Evolutionary conservation across 495 filamentous ascomycete species (phyloP).

Genomic region (Lepidopterella palustris): DNA sequence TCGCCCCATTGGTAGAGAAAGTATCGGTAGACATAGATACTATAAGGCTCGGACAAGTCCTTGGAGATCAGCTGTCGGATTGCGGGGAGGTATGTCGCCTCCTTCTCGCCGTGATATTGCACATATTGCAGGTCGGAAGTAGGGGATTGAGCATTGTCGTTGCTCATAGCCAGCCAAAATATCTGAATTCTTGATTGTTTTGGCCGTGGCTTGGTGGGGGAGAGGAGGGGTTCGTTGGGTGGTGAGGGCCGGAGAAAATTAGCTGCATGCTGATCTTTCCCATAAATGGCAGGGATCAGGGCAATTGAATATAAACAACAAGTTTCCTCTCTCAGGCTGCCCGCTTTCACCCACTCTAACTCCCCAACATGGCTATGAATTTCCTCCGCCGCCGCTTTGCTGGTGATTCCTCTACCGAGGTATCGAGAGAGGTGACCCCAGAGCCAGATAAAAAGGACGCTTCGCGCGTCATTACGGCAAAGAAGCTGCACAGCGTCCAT

Average conservation of each 20-base stretch:
- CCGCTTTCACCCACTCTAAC: background rate
- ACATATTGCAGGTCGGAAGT: conserved; percentile 61
- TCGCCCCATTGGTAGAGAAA: conserved; percentile 98
- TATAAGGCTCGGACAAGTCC: conserved; percentile 96
- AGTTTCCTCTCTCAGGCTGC: background rate
- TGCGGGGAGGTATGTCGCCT: conserved; percentile 72
- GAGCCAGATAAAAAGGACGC: conserved; percentile 19
- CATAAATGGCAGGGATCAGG: background rate
- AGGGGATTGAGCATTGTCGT: conserved; percentile 2
- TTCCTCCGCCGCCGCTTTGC: conserved; percentile 35
- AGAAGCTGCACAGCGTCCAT: conserved; percentile 34
- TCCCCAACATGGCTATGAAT: conserved; percentile 23
- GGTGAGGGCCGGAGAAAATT: background rate
- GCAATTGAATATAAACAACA: background rate
- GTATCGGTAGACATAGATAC: conserved; percentile 98
- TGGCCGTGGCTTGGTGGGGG: background rate
- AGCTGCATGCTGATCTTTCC: conserved; percentile 13
- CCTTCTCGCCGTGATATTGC: conserved; percentile 72
- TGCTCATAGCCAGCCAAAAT: conserved; percentile 24
- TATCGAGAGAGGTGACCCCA: conserved; percentile 17
- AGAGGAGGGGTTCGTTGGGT: background rate
- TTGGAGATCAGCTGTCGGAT: conserved; percentile 93
- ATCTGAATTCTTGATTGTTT: background rate
- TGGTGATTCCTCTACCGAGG: conserved; percentile 5
- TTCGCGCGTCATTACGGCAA: conserved; percentile 30